Evolutionary conservation across 495 filamentous ascomycete species (phyloP), one percentile per base, ranked within the genome.

Genomic region (Lophiostoma macrostomum): DNA sequence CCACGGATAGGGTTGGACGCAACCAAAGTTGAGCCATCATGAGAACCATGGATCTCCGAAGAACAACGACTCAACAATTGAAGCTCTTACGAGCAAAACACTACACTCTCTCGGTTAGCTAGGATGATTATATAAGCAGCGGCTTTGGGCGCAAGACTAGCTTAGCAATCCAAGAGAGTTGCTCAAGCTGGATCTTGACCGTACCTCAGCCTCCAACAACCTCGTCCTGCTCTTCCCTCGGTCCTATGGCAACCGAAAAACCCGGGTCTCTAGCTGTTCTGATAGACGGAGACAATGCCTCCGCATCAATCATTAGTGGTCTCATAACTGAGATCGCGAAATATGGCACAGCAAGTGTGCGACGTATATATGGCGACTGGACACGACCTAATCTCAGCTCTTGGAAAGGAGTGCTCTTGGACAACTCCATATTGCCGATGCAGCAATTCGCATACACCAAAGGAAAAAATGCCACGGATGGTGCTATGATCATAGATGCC

Each of bases 401-500:
- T 31, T 50, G 44, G 53, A 56, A 23, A 19, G 24, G 27, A 2
- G 12, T 24, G n/a, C 31, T 50, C 19, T 35, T 56, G 16, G 35
- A 50, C 8, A 14, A 50, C 45, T 56, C 53, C 11, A 50, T 50
- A 23, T 4, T 50, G 34, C 45, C 53, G 16, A 50, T 56, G 20
- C 53, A 56, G 19, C 45, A 42, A 47, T 50, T 56, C 24, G 45
- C 44, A 8, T 56, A 56, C 35, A 56, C 53, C 18, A 56, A 10
- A 29, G 4, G 35, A 3, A 56, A 50, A 22, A 56, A 50, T 18
- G 14, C 53, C 34, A 56, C 53, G 11, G 53, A 56, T 44, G 53
- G 53, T 5, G 53, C 53, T 11, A 56, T 56, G 45, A 56, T 56
- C 24, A 50, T 50, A 32, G 45, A 56, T 32, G 53, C 53, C 53